Conservation (phyloP, 805 yeast genomes). For the Limtongia smithiae region DNA sequence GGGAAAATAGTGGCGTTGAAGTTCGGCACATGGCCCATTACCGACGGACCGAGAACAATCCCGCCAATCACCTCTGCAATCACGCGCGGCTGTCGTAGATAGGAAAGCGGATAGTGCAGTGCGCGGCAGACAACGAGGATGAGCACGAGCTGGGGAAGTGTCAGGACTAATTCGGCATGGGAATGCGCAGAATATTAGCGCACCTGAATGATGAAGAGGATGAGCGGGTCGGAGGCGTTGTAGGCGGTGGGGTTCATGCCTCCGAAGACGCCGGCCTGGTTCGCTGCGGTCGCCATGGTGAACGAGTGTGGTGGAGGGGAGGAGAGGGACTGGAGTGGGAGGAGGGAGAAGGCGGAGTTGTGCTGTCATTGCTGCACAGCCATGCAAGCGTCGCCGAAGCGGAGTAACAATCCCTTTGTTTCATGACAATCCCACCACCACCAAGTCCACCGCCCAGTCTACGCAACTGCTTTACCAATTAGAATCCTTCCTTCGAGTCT, state of each 20-base stretch:
- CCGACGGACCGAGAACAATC: conserved; percentile 71
- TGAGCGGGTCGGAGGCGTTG: conserved; percentile 55
- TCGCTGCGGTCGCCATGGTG: neutral
- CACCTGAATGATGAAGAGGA: conserved; percentile 71
- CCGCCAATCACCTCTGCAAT: conserved; percentile 81
- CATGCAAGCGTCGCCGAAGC: too few relatives aligned
- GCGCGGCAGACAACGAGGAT: conserved; percentile 53
- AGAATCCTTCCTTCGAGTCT: too few relatives aligned
- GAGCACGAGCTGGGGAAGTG: conserved; percentile 38
- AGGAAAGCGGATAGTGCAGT: conserved; percentile 57
- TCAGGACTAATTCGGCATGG: neutral
- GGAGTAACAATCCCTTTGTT: too few relatives aligned
- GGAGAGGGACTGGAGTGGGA: too few relatives aligned
- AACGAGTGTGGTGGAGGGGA: too few relatives aligned
- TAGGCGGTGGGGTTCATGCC: conserved; percentile 69
- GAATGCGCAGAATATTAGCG: conserved; percentile 31
- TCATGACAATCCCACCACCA: too few relatives aligned
- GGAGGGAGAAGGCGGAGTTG: too few relatives aligned
- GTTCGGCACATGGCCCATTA: conserved; percentile 64
- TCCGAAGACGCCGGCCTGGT: conserved; percentile 60
- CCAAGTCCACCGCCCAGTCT: too few relatives aligned
- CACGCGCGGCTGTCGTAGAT: conserved; percentile 69
- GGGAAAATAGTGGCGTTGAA: conserved; percentile 68
- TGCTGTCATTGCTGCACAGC: too few relatives aligned
- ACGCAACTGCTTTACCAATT: too few relatives aligned